Base-by-base conservation (phyloP, 2,329 filamentous ascomycete genomes). In the Fusarium sp. region DNA sequence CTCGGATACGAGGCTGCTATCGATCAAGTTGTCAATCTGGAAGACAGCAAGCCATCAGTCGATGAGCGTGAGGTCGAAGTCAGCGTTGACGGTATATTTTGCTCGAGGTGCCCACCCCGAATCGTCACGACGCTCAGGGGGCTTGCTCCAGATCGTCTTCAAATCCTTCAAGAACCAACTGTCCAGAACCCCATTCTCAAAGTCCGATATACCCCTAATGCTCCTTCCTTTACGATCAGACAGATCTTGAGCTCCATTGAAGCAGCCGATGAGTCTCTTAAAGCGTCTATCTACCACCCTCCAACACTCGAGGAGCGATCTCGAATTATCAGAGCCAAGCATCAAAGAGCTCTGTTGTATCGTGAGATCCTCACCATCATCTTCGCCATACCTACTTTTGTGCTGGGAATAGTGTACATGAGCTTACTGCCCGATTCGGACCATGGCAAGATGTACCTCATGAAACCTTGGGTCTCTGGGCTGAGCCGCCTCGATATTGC, bases 391-490 rank as follows among this genome's bases (percentile, higher is more conserved):
- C 94, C 95, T 3, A 93, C 93, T 0, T 94, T 98, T 72, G 78
- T 97, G 52, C 89, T 98, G 41, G 94, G 95, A 5, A 93, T 98
- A 55, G 89, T 97, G 2, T 97, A 93, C 81, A 98, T 97, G 94
- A 93, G 88, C 65, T 84, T 98, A 2, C 85, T 97, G 1, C 83
- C 90, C 0, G 78, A 75, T 18, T 79, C 84, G 3, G 86, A 94
- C 70, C 70, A 79, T 0, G 84, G 84, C 14, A 89, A 89, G 59
- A 82, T 83, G 66, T 93, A 88, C 71, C 81, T 97, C 45, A 94
- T 93, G 87, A 77, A 85, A 66, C 88, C 89, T 0, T 90, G 93
- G 83, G 87, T 85, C 70, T 88, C 87, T 5, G 93, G 93, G 1
- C 89, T 94, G 55, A 93, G 88, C 69, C 89, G 93, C 23, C 85